Evolutionary conservation across 1,139 yeast species (phyloP), one percentile per base, ranked within the genome.

Genomic region (Suhomyces bolitotheri): DNA sequence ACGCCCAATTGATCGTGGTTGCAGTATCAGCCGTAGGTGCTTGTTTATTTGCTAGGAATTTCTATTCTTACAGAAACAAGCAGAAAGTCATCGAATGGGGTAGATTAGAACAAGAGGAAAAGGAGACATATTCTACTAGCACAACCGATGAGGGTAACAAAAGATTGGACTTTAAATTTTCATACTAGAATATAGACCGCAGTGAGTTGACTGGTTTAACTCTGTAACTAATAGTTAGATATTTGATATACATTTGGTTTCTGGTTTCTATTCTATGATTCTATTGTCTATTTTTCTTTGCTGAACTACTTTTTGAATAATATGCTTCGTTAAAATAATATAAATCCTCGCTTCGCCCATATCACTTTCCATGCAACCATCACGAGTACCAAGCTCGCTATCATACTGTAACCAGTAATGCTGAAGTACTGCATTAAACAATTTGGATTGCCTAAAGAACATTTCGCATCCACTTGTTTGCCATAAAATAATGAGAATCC

Each of bases 401-500:
- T 34, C 27, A 68, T 51, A 27, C 73, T 60, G 3, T 43, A 22
- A 4, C 62, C 46, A 7, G 73, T 63, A 16, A 65, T 33, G n/a
- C 29, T 41, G 43, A 72, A 73, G 41, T 71, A 71, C 3, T 45
- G 40, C 17, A 54, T 38, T 39, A 71, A 53, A 38, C 72, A 65
- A 33, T 50, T 49, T 13, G 20, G 29, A n/a, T 20, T 42, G 17
- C 41, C 34, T n/a, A 33, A 22, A 9, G 17, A 36, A 39, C 74
- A 67, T 27, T 50, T 50, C 4, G 38, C 31, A 50, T 89, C 95
- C 47, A 76, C 81, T 19, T 79, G 64, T 20, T 61, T 55, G 0
- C 96, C 97, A 57, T 84, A 90, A 14, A 81, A 49, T 39, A 85
- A 53, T 2, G 96, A 92, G 51, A 75, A 87, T 1, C 76, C 47